Percentiles rank a stretch among this genome's conserved stretches.
These are phyloP conservation scores for Cryptococcus sp. DNA, from an alignment of 1,284 basidiomycete genomes.

Conservation along the genomic window DNA sequence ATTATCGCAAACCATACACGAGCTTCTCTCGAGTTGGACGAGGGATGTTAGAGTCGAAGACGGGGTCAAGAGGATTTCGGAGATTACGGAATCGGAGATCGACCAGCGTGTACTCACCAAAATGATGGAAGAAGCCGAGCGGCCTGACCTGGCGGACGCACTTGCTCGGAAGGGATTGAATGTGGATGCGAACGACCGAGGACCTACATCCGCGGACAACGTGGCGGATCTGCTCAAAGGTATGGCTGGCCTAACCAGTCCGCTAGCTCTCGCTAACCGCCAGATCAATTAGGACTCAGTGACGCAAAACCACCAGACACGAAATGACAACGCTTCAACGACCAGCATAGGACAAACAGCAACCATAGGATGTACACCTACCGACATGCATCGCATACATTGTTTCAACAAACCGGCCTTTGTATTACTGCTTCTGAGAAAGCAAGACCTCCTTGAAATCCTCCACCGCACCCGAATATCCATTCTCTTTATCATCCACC, in stretches of 20 bases:
- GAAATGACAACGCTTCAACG: neutral
- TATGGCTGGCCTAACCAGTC: too few relatives aligned
- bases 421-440: slow-evolving; percentile 2
- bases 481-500: slow-evolving; percentile 40
- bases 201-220: too few relatives aligned
- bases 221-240: too few relatives aligned
- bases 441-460: slow-evolving; percentile 45
- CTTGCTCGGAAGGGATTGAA: too few relatives aligned
- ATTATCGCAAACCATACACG: slow-evolving; percentile 2
- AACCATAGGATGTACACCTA: neutral
- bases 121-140: too few relatives aligned
- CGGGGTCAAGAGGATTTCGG: slow-evolving; percentile 54
- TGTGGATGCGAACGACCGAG: too few relatives aligned
- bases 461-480: slow-evolving; percentile 42
- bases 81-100: too few relatives aligned
- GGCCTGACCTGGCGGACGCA: too few relatives aligned
- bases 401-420: neutral
- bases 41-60: slow-evolving; percentile 57
- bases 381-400: neutral
- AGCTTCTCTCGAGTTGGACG: slow-evolving; percentile 62
- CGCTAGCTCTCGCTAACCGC: too few relatives aligned
- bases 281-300: too few relatives aligned
- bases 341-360: neutral
- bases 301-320: too few relatives aligned
- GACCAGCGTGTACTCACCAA: too few relatives aligned